Percentiles rank a stretch among this genome's conserved stretches.
phyloP scores from a whole-genome alignment of 202 grass and related monocot genomes.

The Panicum hallii region DNA sequence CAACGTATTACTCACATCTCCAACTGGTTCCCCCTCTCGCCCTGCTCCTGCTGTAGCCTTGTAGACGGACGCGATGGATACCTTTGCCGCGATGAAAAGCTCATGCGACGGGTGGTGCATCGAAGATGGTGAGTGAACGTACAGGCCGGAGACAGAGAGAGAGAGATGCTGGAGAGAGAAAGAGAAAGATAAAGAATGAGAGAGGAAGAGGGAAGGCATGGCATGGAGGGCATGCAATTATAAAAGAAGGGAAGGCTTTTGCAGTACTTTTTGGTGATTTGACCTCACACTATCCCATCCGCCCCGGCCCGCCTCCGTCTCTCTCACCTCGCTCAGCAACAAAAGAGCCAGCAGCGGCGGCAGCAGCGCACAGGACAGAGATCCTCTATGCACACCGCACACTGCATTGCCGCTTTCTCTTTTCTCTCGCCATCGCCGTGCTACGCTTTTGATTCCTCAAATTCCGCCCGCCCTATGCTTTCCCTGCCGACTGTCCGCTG shows the following conservation, averaged over 20 bases:
- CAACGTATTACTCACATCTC: conserved; percentile 50
- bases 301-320: background rate
- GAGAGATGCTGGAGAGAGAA: background rate
- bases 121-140: conserved; percentile 42
- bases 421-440: background rate
- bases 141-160: background rate
- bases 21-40: background rate
- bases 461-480: conserved; percentile 47
- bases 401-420: conserved; percentile 4
- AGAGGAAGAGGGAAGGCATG: too few relatives aligned
- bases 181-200: background rate
- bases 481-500: conserved; percentile 49
- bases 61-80: conserved; percentile 25
- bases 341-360: conserved; percentile 43
- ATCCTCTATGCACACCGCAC: conserved; percentile 47
- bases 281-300: conserved; percentile 85
- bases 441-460: conserved; percentile 53
- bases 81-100: conserved; percentile 46
- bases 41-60: conserved; percentile 2
- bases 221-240: conserved; percentile 48
- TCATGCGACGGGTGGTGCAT: conserved; percentile 36
- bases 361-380: conserved; percentile 32
- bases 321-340: conserved; percentile 54
- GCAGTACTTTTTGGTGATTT: conserved; percentile 74
- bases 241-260: conserved; percentile 62